Evolutionary conservation across 2,329 filamentous ascomycete genomes (phyloP).

Genomic region (Epichloe sylvatica): DNA sequence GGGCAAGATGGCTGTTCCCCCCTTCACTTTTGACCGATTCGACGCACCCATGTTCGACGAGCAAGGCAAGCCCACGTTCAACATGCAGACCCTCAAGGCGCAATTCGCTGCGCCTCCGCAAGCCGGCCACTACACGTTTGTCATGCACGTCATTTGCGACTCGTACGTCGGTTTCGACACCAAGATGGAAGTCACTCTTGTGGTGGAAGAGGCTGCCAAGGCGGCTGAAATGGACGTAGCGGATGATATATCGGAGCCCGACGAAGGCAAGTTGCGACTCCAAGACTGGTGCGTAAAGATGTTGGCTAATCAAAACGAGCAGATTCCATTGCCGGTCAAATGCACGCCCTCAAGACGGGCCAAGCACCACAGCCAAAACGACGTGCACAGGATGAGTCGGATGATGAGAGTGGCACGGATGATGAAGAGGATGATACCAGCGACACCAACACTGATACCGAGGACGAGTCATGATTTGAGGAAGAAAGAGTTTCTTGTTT

Average conservation of each 20-base stretch:
- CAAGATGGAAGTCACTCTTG: constrained; percentile 77
- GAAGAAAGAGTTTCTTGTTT: neutral
- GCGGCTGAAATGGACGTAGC: constrained; percentile 68
- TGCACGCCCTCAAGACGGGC: constrained; percentile 71
- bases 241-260: constrained; percentile 94
- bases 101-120: constrained; percentile 93
- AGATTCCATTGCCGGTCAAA: constrained; percentile 86
- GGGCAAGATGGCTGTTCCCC: constrained; percentile 90
- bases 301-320: neutral
- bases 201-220: constrained; percentile 79
- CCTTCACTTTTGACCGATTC: constrained; percentile 88
- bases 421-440: constrained; percentile 51
- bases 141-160: constrained; percentile 87
- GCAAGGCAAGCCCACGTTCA: constrained; percentile 75
- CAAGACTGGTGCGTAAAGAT: too few relatives aligned
- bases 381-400: constrained; percentile 45
- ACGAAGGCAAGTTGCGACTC: constrained; percentile 60
- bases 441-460: constrained; percentile 55
- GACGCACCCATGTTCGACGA: constrained; percentile 76
- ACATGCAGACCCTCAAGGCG: constrained; percentile 91
- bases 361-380: constrained; percentile 44
- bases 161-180: constrained; percentile 90
- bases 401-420: constrained; percentile 72
- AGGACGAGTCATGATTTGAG: constrained; percentile 37
- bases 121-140: constrained; percentile 84